Conservation (phyloP, 1,284 basidiomycete species). For the Moniliella sp. region DNA sequence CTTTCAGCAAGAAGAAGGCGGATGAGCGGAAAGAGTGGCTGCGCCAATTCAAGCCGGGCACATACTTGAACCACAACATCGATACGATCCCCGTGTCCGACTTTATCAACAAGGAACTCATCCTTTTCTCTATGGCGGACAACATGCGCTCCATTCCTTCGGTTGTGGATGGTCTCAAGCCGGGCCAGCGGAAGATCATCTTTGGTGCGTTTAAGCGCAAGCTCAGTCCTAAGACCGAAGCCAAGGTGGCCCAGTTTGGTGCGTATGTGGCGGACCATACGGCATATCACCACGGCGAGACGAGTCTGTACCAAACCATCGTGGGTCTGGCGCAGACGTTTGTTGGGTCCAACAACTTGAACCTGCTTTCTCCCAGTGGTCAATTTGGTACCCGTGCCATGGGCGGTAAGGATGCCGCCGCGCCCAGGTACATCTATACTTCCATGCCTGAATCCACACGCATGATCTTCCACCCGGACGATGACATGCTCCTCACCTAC, state of each 20-base stretch:
- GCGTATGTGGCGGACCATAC: constrained; percentile 86
- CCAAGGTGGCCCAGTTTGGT: constrained; percentile 86
- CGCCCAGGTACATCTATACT: constrained; percentile 90
- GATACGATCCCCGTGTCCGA: constrained; percentile 69
- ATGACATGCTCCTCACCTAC: constrained; percentile 64
- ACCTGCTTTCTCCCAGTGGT: constrained; percentile 67
- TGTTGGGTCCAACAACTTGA: constrained; percentile 88
- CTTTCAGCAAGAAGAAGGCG: constrained; percentile 98
- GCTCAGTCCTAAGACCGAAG: constrained; percentile 51
- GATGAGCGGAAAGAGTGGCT: constrained; percentile 98
- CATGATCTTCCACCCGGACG: constrained; percentile 56
- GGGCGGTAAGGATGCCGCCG: constrained; percentile 50
- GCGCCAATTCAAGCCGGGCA: constrained; percentile 84
- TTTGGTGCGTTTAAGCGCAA: constrained; percentile 90
- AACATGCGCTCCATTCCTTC: constrained; percentile 71
- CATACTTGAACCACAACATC: constrained; percentile 72
- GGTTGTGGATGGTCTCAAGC: constrained; percentile 81
- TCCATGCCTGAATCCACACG: constrained; percentile 57
- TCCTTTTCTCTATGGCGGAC: constrained; percentile 97
- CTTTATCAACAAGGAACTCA: constrained; percentile 95
- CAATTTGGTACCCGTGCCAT: constrained; percentile 63
- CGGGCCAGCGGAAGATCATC: constrained; percentile 92
- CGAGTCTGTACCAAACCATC: constrained; percentile 65
- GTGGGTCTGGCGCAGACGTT: constrained; percentile 81
- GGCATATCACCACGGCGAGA: constrained; percentile 90